A percentile compares a stretch with the other conserved stretches of the same genome.
Conservation (phyloP, 2,329 filamentous ascomycete genomes). For the Didymella arachidicola region DNA sequence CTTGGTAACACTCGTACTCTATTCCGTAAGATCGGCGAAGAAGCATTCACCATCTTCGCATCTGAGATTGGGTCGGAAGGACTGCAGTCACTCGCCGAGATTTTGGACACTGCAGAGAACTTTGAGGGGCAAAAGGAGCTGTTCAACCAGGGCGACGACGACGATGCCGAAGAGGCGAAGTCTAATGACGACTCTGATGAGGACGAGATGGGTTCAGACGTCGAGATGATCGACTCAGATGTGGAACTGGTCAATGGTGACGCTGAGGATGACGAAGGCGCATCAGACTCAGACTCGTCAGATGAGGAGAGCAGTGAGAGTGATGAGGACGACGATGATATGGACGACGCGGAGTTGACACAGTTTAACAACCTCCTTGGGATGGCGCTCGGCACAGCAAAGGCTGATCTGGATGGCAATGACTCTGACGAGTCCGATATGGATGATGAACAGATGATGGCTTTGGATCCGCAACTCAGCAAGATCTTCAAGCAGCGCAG, state of each 20-base stretch:
- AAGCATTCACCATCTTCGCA: conserved; percentile 86
- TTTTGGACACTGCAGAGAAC: conserved; percentile 81
- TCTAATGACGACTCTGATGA: conserved; percentile 59
- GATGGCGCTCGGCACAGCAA: conserved; percentile 73
- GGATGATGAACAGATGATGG: conserved; percentile 96
- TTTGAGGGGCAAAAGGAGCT: conserved; percentile 83
- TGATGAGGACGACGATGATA: conserved; percentile 51
- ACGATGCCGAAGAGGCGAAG: conserved; percentile 50
- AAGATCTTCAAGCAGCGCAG: conserved; percentile 84
- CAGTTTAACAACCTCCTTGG: conserved; percentile 79
- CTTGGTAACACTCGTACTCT: conserved; percentile 84
- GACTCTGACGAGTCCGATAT: conserved; percentile 76
- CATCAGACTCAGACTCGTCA: conserved; percentile 28
- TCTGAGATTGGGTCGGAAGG: conserved; percentile 75
- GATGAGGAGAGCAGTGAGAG: conserved; percentile 36
- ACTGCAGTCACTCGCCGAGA: conserved; percentile 70
- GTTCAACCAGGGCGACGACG: conserved; percentile 69
- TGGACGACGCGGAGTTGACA: conserved; percentile 62
- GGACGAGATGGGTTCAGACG: conserved; percentile 54
- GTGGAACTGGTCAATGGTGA: conserved; percentile 33
- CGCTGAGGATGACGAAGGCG: conserved; percentile 37
- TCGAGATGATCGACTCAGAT: conserved; percentile 53
- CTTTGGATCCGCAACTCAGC: conserved; percentile 80
- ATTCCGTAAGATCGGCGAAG: conserved; percentile 84
- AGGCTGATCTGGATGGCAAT: conserved; percentile 65